These are phyloP conservation scores for Fusarium dlaminii DNA, from an alignment of 2,329 filamentous ascomycete genomes.

Conservation along the genomic window DNA sequence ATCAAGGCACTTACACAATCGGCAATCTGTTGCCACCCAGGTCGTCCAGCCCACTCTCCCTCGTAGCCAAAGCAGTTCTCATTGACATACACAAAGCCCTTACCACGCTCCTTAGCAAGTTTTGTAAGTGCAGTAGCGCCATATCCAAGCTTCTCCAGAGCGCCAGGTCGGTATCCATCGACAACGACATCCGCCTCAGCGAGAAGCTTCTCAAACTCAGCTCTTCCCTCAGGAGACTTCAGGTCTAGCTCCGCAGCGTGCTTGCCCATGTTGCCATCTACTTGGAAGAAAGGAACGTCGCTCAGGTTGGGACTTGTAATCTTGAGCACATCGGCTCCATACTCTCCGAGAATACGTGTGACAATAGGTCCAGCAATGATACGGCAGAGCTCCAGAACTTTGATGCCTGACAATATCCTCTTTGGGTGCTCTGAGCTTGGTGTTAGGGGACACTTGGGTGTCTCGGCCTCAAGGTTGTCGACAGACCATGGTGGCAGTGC, in stretches of 20 bases:
- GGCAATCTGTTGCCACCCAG: constrained; percentile 78
- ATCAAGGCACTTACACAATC: constrained; percentile 59
- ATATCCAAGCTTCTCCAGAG: constrained; percentile 71
- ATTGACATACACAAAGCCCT: constrained; percentile 73
- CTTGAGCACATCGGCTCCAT: constrained; percentile 79
- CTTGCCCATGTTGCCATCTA: constrained; percentile 78
- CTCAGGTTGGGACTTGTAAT: constrained; percentile 74
- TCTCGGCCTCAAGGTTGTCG: constrained; percentile 58
- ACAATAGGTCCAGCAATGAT: constrained; percentile 82
- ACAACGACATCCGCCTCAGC: constrained; percentile 70
- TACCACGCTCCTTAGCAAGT: constrained; percentile 63
- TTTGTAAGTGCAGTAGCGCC: constrained; percentile 63
- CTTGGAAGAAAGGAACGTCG: constrained; percentile 77
- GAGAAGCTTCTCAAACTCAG: constrained; percentile 67
- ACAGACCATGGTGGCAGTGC: constrained; percentile 60
- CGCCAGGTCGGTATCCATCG: constrained; percentile 75
- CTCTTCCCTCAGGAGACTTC: constrained; percentile 62
- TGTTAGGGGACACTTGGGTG: constrained; percentile 57
- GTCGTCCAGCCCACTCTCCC: constrained; percentile 68
- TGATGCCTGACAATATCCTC: constrained; percentile 66
- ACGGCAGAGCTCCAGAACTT: constrained; percentile 78
- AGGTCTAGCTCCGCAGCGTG: constrained; percentile 72
- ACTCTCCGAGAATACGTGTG: constrained; percentile 75
- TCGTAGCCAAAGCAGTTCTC: constrained; percentile 76
- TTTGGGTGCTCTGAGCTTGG: constrained; percentile 18